A percentile compares a stretch with the other conserved stretches of the same genome.
Conservation (phyloP, 148 eudicot species). For the Cornus kousa region DNA sequence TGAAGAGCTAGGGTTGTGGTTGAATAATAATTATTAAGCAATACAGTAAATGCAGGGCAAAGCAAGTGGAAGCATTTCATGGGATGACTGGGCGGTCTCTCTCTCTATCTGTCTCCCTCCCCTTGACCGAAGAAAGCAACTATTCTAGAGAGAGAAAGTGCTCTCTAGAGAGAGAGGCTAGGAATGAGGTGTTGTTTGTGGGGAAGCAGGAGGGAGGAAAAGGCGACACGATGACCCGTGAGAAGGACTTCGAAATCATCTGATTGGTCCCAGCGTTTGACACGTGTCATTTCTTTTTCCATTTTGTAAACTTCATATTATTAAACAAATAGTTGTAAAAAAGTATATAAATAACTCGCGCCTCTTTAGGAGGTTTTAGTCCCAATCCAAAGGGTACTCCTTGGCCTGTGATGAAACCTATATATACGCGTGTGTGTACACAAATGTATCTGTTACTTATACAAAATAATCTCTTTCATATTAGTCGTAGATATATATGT, state of each 20-base stretch:
- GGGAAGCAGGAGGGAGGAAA: conserved; percentile 20
- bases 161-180: background rate
- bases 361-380: background rate
- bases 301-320: too few species aligned
- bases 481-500: too few species aligned
- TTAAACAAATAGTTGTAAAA: too few species aligned
- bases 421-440: too few species aligned
- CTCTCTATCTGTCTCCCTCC: conserved; percentile 8
- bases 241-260: conserved; percentile 2
- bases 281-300: background rate
- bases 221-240: conserved; percentile 10
- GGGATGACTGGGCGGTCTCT: conserved; percentile 18
- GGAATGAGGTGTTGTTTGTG: conserved; percentile 5
- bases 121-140: background rate
- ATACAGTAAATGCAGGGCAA: conserved; percentile 5
- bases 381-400: too few species aligned
- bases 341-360: background rate
- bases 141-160: background rate
- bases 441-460: too few species aligned
- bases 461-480: too few species aligned
- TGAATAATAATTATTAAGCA: background rate
- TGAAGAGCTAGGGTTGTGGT: background rate
- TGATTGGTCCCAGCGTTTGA: background rate
- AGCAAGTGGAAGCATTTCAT: conserved; percentile 21
- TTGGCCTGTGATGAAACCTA: too few species aligned